Conservation (phyloP, 768 basidiomycete genomes). For the Naganishia onofrii region DNA sequence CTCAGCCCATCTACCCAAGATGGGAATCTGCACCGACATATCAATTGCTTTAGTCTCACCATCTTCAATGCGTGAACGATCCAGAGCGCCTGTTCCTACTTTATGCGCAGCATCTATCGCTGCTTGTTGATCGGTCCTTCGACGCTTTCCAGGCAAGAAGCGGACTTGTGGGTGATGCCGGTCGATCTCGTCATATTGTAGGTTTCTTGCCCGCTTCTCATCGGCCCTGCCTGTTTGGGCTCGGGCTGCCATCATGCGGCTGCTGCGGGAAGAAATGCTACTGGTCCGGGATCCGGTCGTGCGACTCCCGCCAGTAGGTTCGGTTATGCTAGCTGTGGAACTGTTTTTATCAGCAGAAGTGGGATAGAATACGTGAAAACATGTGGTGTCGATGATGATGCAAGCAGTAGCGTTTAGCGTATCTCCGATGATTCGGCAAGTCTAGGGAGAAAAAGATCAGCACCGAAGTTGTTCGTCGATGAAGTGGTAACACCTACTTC, state of each 20-base stretch:
- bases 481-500: neutral
- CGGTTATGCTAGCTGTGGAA: conserved; percentile 7
- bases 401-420: conserved; percentile 46
- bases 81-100: conserved; percentile 11
- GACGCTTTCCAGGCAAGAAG: conserved; percentile 25
- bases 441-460: conserved; percentile 40
- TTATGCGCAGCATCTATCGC: conserved; percentile 12
- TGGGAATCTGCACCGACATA: conserved; percentile 39
- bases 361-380: conserved; percentile 50
- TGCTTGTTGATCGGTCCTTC: conserved; percentile 1
- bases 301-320: neutral
- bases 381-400: conserved; percentile 44
- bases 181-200: conserved; percentile 17
- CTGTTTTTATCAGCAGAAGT: conserved; percentile 13
- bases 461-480: neutral
- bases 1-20: conserved; percentile 41
- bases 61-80: neutral
- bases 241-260: conserved; percentile 16
- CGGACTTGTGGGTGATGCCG: conserved; percentile 23
- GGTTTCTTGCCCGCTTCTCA: conserved; percentile 9
- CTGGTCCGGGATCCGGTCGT: conserved; percentile 13
- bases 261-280: conserved; percentile 4
- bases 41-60: neutral
- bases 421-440: conserved; percentile 42
- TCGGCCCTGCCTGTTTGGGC: conserved; percentile 19